phyloP scores from a whole-genome alignment of 768 basidiomycete species.

The Boletus vinaceobasis region DNA sequence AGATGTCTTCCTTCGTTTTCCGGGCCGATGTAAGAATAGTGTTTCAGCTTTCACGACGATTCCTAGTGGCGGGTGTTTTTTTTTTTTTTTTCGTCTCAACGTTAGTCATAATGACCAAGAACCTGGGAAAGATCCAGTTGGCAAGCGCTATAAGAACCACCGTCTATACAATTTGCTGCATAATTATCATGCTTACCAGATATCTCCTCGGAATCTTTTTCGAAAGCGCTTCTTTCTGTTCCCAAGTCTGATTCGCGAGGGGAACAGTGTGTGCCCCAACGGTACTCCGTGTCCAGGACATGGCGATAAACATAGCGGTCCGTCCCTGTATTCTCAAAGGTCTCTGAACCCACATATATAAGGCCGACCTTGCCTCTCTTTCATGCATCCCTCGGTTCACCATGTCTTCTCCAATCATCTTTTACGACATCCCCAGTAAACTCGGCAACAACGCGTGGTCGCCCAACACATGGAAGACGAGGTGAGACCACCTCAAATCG shows the following conservation, averaged over 20 bases:
- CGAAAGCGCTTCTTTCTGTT: background rate
- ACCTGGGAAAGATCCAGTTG: constrained; percentile 9
- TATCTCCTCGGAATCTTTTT: background rate
- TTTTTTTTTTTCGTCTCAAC: constrained; percentile 5
- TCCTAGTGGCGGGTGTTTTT: constrained; percentile 2
- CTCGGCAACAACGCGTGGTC: constrained; percentile 35
- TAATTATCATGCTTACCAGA: background rate
- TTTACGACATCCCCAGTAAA: constrained; percentile 45
- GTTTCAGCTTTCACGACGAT: background rate
- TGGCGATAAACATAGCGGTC: constrained; percentile 4
- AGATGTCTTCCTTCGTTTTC: background rate
- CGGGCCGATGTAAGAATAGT: constrained; percentile 10
- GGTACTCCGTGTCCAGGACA: background rate
- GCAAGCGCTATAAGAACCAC: background rate
- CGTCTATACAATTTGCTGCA: background rate
- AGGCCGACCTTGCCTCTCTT: background rate
- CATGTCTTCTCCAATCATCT: constrained; percentile 32
- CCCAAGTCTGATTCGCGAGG: background rate
- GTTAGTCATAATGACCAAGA: constrained; percentile 16
- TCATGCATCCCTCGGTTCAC: background rate
- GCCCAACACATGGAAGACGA: constrained; percentile 45
- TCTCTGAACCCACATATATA: constrained; percentile 4
- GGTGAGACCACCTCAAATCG: constrained; percentile 27
- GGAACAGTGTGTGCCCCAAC: background rate
- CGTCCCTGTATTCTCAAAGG: background rate